Evolutionary conservation across 1,284 basidiomycete genomes (phyloP).

Genomic region (Apiotrichum gracile): DNA sequence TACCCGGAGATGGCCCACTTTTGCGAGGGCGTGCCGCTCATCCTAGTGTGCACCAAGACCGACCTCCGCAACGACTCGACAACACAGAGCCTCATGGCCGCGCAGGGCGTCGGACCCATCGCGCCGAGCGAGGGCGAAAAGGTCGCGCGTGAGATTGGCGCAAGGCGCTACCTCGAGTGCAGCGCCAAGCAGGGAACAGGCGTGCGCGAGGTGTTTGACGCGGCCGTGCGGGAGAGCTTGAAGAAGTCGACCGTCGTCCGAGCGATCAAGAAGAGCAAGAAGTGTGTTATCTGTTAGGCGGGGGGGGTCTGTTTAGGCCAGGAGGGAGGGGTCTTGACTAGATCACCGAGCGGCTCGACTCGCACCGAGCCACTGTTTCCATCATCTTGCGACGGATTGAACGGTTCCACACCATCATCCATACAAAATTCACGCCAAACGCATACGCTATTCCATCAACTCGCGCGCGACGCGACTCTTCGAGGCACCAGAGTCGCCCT

Average conservation of each 20-base stretch:
- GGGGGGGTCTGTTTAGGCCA: background rate
- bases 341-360: too few species aligned
- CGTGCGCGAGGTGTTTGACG: slow-evolving; percentile 87
- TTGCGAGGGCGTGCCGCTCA: slow-evolving; percentile 85
- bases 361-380: too few species aligned
- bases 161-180: slow-evolving; percentile 86
- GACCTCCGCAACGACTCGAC: slow-evolving; percentile 83
- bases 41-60: slow-evolving; percentile 90
- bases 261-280: slow-evolving; percentile 57
- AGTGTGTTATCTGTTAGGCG: slow-evolving; percentile 68
- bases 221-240: slow-evolving; percentile 83
- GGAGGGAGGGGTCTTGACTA: background rate
- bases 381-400: too few species aligned
- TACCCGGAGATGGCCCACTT: slow-evolving; percentile 97
- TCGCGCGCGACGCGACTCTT: background rate
- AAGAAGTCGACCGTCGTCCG: slow-evolving; percentile 59
- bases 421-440: too few species aligned
- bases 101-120: slow-evolving; percentile 83
- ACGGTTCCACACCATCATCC: too few species aligned
- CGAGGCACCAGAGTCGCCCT: too few species aligned
- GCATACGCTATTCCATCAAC: background rate
- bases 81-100: slow-evolving; percentile 82
- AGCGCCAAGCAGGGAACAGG: slow-evolving; percentile 84
- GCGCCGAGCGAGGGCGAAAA: slow-evolving; percentile 68
- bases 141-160: slow-evolving; percentile 86